Evolutionary conservation across 495 filamentous ascomycete genomes (phyloP), one percentile per base, ranked within the genome.

Genomic region (Talaromyces liani): DNA sequence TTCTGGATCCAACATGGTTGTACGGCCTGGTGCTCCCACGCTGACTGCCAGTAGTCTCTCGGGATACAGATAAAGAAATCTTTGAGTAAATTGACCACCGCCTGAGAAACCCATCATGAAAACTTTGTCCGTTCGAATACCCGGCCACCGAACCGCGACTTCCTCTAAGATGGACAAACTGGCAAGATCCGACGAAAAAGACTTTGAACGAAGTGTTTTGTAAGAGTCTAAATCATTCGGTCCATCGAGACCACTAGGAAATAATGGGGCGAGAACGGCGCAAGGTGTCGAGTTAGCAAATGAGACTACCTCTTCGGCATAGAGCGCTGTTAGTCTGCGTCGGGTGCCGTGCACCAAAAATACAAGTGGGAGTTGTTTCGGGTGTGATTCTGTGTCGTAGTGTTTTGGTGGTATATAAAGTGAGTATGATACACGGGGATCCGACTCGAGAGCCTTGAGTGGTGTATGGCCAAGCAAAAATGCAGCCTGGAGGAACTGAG

Each of bases 11-110:
- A 71, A 60, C 5, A 31, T 25, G 25, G 70, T 72, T 31, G 63
- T 47, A 18, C 63, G 51, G 0, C 70, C 70, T 31, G 70, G 71
- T n/a, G 70, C 68, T 31, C 70, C 71, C 24, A 72, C 27, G 41
- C 67, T 72, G 6, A 66, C 64, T 29, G 66, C 66, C 18, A 59
- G 59, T 0, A 73, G 27, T 47, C 63, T 65, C 59, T 71, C 70
- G 14, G 71, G 70, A 62, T 73, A 63, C 27, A 73, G 57, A 56
- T 71, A 73, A 1, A 72, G 51, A 31, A 73, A 72, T 22, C 70
- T 64, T 56, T 71, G 69, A 0, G 64, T 60, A 62, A 73, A 73
- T 59, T 73, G 70, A 9, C 68, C 71, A 29, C 71, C 71, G 0
- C 70, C 71, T 27, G 67, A 68, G 47, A 71, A 73, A 2, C 71